These are phyloP conservation scores for Pestalotiopsis sp. DNA, from an alignment of 2,329 filamentous ascomycete genomes.

Conservation along the genomic window DNA sequence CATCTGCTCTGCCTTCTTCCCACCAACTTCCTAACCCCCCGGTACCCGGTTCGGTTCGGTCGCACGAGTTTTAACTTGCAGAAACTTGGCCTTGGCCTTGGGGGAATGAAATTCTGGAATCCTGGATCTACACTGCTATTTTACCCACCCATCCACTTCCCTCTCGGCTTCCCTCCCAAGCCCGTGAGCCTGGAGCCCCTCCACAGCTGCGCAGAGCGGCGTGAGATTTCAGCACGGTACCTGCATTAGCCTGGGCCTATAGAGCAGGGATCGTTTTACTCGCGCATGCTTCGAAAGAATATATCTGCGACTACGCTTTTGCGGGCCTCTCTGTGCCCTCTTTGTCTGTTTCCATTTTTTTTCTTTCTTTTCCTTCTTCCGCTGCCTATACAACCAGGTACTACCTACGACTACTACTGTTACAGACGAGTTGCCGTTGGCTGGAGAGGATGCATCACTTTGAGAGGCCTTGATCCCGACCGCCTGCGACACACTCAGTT, in stretches of 20 bases:
- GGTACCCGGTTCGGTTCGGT: neutral
- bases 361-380: neutral
- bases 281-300: constrained; percentile 6
- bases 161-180: neutral
- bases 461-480: neutral
- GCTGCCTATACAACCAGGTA: neutral
- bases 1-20: no score
- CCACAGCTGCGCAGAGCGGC: neutral
- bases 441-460: constrained; percentile 7
- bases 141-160: neutral
- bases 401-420: neutral
- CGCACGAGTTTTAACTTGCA: neutral
- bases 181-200: neutral
- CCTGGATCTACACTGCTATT: neutral
- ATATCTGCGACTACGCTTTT: constrained; percentile 11
- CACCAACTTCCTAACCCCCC: neutral
- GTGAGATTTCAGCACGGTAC: constrained; percentile 12
- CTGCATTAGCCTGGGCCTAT: constrained; percentile 16
- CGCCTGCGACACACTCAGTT: neutral
- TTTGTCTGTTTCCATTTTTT: neutral
- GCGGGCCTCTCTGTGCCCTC: neutral
- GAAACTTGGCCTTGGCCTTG: neutral
- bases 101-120: neutral
- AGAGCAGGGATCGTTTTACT: constrained; percentile 10
- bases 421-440: no score